Evolutionary conservation across 495 filamentous ascomycete genomes (phyloP).

Genomic region (Penicillium paxilli): DNA sequence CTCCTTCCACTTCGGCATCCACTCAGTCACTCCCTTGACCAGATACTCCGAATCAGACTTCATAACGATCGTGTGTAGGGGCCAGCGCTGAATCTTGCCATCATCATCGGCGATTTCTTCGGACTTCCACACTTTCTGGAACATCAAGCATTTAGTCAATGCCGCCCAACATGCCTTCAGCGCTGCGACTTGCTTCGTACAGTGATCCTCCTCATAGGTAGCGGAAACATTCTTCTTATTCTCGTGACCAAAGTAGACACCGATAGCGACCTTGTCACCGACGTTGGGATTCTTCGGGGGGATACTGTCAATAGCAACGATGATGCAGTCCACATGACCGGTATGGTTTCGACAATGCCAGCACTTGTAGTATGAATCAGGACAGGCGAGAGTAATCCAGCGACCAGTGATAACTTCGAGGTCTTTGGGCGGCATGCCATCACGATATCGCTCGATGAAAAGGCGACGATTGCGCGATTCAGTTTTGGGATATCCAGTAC

Average conservation of each 20-base stretch:
- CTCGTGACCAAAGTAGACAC: constrained; percentile 11
- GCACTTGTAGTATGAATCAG: constrained; percentile 6
- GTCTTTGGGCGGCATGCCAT: no score
- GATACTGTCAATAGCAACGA: constrained; percentile 12
- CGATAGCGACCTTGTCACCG: constrained; percentile 1
- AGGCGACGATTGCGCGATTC: no score
- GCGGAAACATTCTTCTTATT: constrained; percentile 7
- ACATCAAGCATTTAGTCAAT: background rate
- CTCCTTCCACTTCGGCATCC: constrained; percentile 37
- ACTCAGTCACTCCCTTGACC: constrained; percentile 37
- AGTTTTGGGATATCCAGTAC: no score
- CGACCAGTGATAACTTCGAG: no score
- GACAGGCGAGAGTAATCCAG: constrained; percentile 15
- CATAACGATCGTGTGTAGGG: constrained; percentile 34
- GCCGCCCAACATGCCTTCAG: constrained; percentile 16
- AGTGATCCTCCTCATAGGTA: background rate
- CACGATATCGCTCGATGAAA: no score
- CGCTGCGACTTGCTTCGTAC: constrained; percentile 18
- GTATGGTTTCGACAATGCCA: constrained; percentile 6
- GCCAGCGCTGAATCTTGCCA: background rate
- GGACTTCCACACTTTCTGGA: background rate
- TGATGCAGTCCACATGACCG: constrained; percentile 10
- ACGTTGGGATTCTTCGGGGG: background rate
- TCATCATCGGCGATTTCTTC: background rate
- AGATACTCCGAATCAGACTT: constrained; percentile 50